Evolutionary conservation across 1,284 basidiomycete species (phyloP).

Genomic region (Tremellales sp.): DNA sequence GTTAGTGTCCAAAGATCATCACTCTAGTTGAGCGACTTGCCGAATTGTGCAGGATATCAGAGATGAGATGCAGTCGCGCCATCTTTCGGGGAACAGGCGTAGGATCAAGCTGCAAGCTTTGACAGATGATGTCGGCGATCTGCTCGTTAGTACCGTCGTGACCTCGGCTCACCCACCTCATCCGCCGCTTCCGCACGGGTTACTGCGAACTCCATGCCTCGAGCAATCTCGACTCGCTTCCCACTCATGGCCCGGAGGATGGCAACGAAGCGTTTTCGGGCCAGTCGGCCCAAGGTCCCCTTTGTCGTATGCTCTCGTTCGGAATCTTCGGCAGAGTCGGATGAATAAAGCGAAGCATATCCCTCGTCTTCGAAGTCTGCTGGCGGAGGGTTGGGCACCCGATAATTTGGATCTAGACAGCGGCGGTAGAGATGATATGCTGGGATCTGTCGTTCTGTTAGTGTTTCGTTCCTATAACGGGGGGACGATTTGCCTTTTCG

Average conservation of each 20-base stretch:
- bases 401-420: slow-evolving; percentile 62
- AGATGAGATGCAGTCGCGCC: slow-evolving; percentile 88
- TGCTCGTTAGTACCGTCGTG: slow-evolving; percentile 35
- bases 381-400: slow-evolving; percentile 51
- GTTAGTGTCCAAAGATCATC: not conserved
- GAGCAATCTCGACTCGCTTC: slow-evolving; percentile 82
- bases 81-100: slow-evolving; percentile 95
- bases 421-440: slow-evolving; percentile 76
- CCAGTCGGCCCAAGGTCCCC: slow-evolving; percentile 68
- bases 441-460: slow-evolving; percentile 57
- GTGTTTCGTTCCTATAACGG: not conserved
- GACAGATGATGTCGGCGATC: slow-evolving; percentile 81
- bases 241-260: slow-evolving; percentile 85
- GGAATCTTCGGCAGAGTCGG: slow-evolving; percentile 89
- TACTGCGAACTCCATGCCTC: slow-evolving; percentile 91
- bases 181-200: slow-evolving; percentile 91
- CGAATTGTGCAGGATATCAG: slow-evolving; percentile 96
- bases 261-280: slow-evolving; percentile 75
- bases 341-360: slow-evolving; percentile 86
- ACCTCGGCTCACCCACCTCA: slow-evolving; percentile 57
- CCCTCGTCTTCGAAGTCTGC: slow-evolving; percentile 85
- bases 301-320: slow-evolving; percentile 74
- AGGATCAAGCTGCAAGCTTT: slow-evolving; percentile 73
- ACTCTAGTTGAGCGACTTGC: slow-evolving; percentile 43
- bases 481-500: slow-evolving; percentile 57